These are phyloP conservation scores for Rhizomucor miehei DNA, from an alignment of 371 early-diverging fungal species.

Conservation along the genomic window DNA sequence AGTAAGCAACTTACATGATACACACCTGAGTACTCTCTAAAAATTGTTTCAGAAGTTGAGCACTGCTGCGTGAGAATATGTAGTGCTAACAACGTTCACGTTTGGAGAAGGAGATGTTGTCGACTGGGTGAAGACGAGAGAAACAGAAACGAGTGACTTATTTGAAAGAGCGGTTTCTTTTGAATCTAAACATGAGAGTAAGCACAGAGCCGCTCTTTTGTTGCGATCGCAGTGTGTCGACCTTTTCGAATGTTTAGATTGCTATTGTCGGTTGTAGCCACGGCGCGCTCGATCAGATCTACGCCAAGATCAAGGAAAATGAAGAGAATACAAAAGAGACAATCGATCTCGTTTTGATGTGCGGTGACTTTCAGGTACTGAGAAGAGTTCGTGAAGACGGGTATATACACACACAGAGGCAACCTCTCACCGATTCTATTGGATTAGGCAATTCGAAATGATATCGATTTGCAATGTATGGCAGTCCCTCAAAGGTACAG, in stretches of 20 bases:
- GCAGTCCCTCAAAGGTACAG: conserved; percentile 84
- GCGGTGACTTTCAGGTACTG: conserved; percentile 94
- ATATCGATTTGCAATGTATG: conserved; percentile 75
- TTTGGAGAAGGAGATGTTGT: too few relatives aligned
- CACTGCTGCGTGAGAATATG: too few relatives aligned
- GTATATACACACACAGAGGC: too few relatives aligned
- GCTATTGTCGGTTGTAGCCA: conserved; percentile 95
- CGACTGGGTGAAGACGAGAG: too few relatives aligned
- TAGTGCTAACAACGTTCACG: too few relatives aligned
- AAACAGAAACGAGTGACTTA: too few relatives aligned
- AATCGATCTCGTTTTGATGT: conserved; percentile 90
- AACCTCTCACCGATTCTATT: background rate
- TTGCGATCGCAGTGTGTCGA: background rate
- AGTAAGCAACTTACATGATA: too few relatives aligned
- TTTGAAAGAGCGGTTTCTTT: too few relatives aligned
- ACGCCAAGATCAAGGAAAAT: conserved; percentile 57
- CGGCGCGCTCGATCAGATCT: conserved; percentile 90
- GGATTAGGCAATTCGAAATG: conserved; percentile 78
- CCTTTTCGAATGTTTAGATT: conserved; percentile 38
- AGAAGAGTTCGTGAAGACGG: too few relatives aligned
- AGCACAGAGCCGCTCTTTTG: background rate
- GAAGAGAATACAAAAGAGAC: conserved; percentile 55
- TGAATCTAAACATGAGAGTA: too few relatives aligned
- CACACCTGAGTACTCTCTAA: too few relatives aligned
- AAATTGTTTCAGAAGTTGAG: too few relatives aligned